Percentiles rank a stretch among this genome's conserved stretches.
phyloP scores from a whole-genome alignment of 2,329 filamentous ascomycete genomes.

The Madurella fahalii region DNA sequence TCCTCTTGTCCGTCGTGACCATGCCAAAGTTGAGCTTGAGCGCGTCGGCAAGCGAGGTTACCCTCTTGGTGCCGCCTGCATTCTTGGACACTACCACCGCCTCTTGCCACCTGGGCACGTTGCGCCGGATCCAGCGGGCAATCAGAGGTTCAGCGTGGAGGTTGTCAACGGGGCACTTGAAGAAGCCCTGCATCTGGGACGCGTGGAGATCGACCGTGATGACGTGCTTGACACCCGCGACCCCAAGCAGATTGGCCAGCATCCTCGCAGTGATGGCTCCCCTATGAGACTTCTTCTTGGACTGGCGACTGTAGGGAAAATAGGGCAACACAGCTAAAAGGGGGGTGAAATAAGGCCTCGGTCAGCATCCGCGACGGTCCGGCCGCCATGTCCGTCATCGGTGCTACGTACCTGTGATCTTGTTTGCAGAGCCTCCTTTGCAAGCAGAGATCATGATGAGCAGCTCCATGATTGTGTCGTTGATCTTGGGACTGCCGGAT shows the following conservation, averaged over 20 bases:
- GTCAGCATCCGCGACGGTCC: constrained; percentile 7
- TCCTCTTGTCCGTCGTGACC: constrained; percentile 77
- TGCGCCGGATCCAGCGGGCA: constrained; percentile 88
- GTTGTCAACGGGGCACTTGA: constrained; percentile 96
- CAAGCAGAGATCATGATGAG: constrained; percentile 99
- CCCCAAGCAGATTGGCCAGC: constrained; percentile 88
- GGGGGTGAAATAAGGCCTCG: constrained; percentile 1
- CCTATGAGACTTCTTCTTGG: constrained; percentile 97
- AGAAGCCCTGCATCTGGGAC: constrained; percentile 99
- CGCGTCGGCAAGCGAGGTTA: constrained; percentile 91
- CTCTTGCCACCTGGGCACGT: constrained; percentile 82
- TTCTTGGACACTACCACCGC: constrained; percentile 98
- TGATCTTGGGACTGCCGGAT: constrained; percentile 92
- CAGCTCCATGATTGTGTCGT: constrained; percentile 98
- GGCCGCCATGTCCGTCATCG: background rate
- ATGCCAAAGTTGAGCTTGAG: constrained; percentile 97
- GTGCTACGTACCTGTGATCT: constrained; percentile 74
- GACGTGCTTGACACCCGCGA: constrained; percentile 95
- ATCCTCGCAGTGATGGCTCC: constrained; percentile 96
- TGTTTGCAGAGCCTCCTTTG: constrained; percentile 95
- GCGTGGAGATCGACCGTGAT: constrained; percentile 96
- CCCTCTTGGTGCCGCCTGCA: constrained; percentile 91
- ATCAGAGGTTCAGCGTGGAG: constrained; percentile 93
- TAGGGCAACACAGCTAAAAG: constrained; percentile 76
- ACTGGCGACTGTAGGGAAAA: constrained; percentile 98